Conservation (phyloP, 169 alveolate genomes). For the Plasmodium gaboni region DNA sequence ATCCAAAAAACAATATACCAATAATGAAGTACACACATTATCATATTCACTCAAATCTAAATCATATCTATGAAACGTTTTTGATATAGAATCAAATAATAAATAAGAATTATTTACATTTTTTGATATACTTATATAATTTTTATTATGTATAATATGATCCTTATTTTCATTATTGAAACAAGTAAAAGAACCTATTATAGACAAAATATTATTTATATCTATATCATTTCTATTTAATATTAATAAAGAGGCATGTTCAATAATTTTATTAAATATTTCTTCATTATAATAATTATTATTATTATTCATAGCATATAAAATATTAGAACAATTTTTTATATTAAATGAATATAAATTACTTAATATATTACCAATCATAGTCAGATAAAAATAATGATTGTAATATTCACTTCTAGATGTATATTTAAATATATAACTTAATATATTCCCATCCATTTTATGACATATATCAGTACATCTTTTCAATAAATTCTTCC, state of each 20-base stretch:
- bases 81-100: conserved; percentile 51
- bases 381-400: conserved; percentile 77
- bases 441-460: conserved; percentile 79
- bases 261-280: conserved; percentile 29
- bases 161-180: neutral
- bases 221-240: conserved; percentile 67
- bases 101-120: conserved; percentile 29
- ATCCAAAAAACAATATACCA: conserved; percentile 30
- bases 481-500: conserved; percentile 80
- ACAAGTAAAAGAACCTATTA: conserved; percentile 34
- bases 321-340: conserved; percentile 46
- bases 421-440: conserved; percentile 80
- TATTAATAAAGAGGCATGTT: conserved; percentile 41
- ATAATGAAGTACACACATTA: conserved; percentile 28
- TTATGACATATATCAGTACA: conserved; percentile 80
- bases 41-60: conserved; percentile 46
- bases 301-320: conserved; percentile 68
- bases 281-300: conserved; percentile 52
- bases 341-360: conserved; percentile 55
- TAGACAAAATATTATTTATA: conserved; percentile 31
- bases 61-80: conserved; percentile 63
- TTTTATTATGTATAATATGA: neutral
- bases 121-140: neutral
- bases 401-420: conserved; percentile 78
- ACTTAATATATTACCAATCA: conserved; percentile 56